Evolutionary conservation across 306 rosid genomes (phyloP).

Genomic region (Prosopis cineraria): DNA sequence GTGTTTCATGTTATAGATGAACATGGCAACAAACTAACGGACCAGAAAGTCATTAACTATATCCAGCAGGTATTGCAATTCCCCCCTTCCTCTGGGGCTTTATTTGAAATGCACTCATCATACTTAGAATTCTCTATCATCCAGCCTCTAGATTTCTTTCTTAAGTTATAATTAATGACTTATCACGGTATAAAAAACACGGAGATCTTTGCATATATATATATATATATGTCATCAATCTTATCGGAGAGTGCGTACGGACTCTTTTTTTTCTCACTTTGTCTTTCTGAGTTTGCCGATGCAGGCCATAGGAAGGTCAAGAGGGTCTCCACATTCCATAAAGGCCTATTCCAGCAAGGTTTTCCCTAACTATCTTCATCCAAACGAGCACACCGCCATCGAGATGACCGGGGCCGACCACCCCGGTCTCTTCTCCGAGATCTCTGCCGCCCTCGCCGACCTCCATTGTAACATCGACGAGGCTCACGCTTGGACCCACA

Average conservation of each 20-base stretch:
- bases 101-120: neutral
- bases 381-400: constrained; percentile 49
- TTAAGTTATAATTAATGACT: too few species aligned
- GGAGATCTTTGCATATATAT: too few species aligned
- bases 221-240: too few species aligned
- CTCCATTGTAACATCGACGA: constrained; percentile 69
- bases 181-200: too few species aligned
- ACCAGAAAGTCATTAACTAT: neutral
- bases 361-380: constrained; percentile 22
- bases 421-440: constrained; percentile 71
- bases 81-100: neutral
- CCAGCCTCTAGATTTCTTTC: too few species aligned
- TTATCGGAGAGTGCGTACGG: too few species aligned
- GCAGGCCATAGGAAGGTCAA: constrained; percentile 43
- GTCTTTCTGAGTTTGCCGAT: too few species aligned
- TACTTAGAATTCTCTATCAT: too few species aligned
- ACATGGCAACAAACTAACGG: constrained; percentile 56
- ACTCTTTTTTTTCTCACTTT: too few species aligned
- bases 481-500: constrained; percentile 81
- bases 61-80: neutral
- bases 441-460: constrained; percentile 57
- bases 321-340: constrained; percentile 37
- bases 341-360: constrained; percentile 35
- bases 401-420: constrained; percentile 63
- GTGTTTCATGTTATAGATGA: constrained; percentile 70